Evolutionary conservation across 2,329 filamentous ascomycete genomes (phyloP), one percentile per base, ranked within the genome.

Genomic region (Onygenales sp.): DNA sequence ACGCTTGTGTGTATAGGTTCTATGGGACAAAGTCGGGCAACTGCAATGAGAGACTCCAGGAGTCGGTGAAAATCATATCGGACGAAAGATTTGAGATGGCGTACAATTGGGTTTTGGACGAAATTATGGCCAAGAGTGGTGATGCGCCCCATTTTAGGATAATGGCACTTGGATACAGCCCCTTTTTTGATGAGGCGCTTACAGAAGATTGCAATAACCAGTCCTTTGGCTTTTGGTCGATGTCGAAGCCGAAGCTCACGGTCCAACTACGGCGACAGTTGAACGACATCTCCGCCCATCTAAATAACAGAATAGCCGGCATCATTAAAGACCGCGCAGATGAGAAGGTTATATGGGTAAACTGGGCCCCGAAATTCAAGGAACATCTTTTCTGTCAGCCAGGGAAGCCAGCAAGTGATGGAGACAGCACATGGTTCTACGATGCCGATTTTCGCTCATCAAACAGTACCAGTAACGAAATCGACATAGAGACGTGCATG

Each of bases 341-440:
- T 13, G 52, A 57, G 6, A 50, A 52, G 32, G 50, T 58, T 5
- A 44, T 58, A 32, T 65, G 60, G 52, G 57, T 66, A 31, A 59
- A 66, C 46, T 60, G 63, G 36, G 62, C 63, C 48, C 36, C 35
- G 2, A 52, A 55, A 11, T 66, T 63, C 42, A 56, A 61, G 32
- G 58, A 56, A 7, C 63, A 66, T 54, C 56, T 63, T 5, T 65
- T 66, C 52, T 66, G 63, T 48, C 62, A 60, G 31, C 55, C 55
- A 9, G 59, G 59, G 5, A 56, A 57, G 35, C 4, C 5, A 27
- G 9, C n/a, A 14, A 51, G 21, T 7, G 32, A 35, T 17, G 57
- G 57, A n/a, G 43, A 53, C 4, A 57, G 58, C 21, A 63, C 62
- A 17, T 66, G 63, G 63, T 65, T 66, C 50, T 65, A 63, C 58